Conservation (phyloP, 176 grass and related monocot species). For the Chloris gayana region DNA sequence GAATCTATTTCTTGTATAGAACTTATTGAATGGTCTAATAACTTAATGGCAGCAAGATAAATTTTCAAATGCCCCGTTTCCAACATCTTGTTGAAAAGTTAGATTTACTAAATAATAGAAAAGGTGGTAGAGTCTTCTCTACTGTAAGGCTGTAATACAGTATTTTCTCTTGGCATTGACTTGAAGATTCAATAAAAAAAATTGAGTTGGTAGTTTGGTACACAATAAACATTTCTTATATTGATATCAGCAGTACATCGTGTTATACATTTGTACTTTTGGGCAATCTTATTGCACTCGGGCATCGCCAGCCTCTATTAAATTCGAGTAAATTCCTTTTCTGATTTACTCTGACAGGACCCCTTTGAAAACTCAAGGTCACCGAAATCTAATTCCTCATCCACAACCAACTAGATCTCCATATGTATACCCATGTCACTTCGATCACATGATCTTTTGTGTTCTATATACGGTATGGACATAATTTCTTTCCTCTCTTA, state of each 20-base stretch:
- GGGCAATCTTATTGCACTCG: slow-evolving; percentile 28
- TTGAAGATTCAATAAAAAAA: slow-evolving; percentile 15
- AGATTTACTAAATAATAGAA: background rate
- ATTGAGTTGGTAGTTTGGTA: background rate
- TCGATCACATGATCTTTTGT: slow-evolving; percentile 25
- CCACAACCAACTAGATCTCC: slow-evolving; percentile 11
- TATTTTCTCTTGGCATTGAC: slow-evolving; percentile 1
- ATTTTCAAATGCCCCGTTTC: background rate
- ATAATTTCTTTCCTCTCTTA: slow-evolving; percentile 40
- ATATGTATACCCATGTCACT: background rate
- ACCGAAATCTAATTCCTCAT: slow-evolving; percentile 22
- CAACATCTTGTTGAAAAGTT: background rate
- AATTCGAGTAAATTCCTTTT: slow-evolving; percentile 45
- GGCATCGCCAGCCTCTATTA: slow-evolving; percentile 25
- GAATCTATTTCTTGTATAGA: slow-evolving; percentile 19
- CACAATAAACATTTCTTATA: slow-evolving; percentile 9
- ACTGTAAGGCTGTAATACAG: background rate
- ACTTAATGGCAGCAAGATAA: background rate
- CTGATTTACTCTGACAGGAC: slow-evolving; percentile 47
- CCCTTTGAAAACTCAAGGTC: slow-evolving; percentile 51
- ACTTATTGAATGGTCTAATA: background rate
- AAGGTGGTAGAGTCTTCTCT: background rate
- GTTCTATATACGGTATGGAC: background rate
- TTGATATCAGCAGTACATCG: slow-evolving; percentile 16
- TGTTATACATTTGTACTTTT: slow-evolving; percentile 30